Base-by-base conservation (phyloP, 345 rosid genomes). In the Brassica cretica region DNA sequence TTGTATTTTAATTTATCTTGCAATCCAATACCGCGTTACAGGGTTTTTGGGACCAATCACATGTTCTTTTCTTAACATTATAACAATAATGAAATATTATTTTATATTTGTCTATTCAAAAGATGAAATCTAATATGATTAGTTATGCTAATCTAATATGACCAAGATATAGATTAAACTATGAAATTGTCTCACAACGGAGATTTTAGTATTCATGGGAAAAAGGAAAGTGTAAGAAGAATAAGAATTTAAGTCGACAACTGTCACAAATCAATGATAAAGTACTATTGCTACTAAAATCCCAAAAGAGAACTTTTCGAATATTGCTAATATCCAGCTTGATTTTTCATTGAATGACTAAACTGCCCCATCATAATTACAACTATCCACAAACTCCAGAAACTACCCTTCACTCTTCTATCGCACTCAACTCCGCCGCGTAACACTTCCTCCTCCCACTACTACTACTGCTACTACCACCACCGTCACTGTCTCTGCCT, bases 331-430 rank as follows among this genome's bases (percentile, higher is more conserved):
- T 78, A 15, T 15, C 73, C 72, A 69, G 55, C 24, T 58, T 27
- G 63, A 64, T 9, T 71, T 30, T 29, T 21, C 27, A 19, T 56
- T 64, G 18, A 78, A 55, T 72, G 55, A 84, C 79, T 75, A 73
- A 74, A 16, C 29, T 9, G 7, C 51, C 72, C 83, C 25, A 72
- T 27, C 25, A 49, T 55, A 66, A 32, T 76, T 63, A 77, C 74
- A 64, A 79, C 66, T 81, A 79, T 76, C 77, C 37, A 71, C 82
- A 82, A 80, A 41, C 70, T 65, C 80, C 82, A 32, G 71, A 75
- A 75, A 80, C 84, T 73, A 70, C 84, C 81, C 80, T 86, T 80
- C 73, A 90, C 84, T 93, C 97, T 0, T 94, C 92, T 53, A 94
- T 92, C 7, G 92, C 87, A 66, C 78, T 82, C 85, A 94, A 80